Percentiles rank a stretch among this genome's conserved stretches.
phyloP scores from a whole-genome alignment of 2,329 filamentous ascomycete species.

The Sodiomyces alkalinus region DNA sequence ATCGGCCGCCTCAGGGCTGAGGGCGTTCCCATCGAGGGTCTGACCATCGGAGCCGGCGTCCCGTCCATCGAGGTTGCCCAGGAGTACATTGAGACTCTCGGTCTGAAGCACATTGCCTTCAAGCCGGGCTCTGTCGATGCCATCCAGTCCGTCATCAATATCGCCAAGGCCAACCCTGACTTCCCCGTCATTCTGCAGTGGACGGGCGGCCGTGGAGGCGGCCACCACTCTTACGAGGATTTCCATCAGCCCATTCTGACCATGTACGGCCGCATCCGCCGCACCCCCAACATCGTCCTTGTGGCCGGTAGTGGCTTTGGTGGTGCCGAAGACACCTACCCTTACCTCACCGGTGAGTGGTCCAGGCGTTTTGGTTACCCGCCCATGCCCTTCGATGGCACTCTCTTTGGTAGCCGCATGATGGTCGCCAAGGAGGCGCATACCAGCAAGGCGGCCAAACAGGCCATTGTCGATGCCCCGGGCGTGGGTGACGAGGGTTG shows the following conservation, averaged over 20 bases:
- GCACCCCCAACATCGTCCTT: slow-evolving; percentile 74
- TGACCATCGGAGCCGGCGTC: slow-evolving; percentile 86
- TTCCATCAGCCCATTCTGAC: slow-evolving; percentile 85
- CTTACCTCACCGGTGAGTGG: slow-evolving; percentile 82
- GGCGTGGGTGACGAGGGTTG: slow-evolving; percentile 72
- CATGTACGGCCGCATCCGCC: slow-evolving; percentile 80
- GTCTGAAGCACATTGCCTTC: slow-evolving; percentile 85
- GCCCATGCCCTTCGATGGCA: slow-evolving; percentile 87
- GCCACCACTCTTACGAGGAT: slow-evolving; percentile 89
- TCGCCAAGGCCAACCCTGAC: slow-evolving; percentile 81
- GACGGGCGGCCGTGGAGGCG: slow-evolving; percentile 87
- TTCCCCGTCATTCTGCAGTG: slow-evolving; percentile 92
- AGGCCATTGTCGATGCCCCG: slow-evolving; percentile 75
- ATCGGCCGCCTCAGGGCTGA: slow-evolving; percentile 67
- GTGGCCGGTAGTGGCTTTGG: slow-evolving; percentile 88
- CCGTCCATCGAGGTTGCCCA: slow-evolving; percentile 87
- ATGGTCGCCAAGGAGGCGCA: slow-evolving; percentile 91
- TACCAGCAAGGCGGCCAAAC: slow-evolving; percentile 75
- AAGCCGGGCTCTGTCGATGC: slow-evolving; percentile 83
- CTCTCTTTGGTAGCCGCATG: slow-evolving; percentile 80
- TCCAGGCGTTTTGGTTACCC: slow-evolving; percentile 76
- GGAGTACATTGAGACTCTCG: slow-evolving; percentile 85
- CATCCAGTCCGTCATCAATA: slow-evolving; percentile 81
- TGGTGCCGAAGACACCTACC: slow-evolving; percentile 78
- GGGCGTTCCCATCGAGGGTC: slow-evolving; percentile 78